Conservation (phyloP, 202 grass and related monocot genomes). For the Saccharum hybrid region DNA sequence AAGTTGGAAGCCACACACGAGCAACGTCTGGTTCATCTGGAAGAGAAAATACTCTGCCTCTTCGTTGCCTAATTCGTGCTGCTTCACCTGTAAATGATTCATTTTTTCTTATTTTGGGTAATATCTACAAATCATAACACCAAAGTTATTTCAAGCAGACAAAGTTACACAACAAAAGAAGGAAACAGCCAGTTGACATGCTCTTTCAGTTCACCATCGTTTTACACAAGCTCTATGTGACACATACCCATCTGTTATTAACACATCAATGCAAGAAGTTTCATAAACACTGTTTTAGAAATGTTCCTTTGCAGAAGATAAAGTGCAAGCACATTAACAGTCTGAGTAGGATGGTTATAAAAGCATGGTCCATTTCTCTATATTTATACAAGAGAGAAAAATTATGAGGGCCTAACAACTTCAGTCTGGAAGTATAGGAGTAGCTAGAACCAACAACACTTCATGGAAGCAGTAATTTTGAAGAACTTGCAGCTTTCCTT, state of each 20-base stretch:
- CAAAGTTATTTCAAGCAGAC: neutral
- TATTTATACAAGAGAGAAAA: neutral
- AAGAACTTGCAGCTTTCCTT: neutral
- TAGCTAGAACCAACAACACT: neutral
- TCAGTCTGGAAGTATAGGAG: neutral
- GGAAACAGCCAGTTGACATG: neutral
- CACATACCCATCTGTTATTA: neutral
- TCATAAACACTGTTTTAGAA: conserved; percentile 3
- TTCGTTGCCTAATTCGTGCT: conserved; percentile 63
- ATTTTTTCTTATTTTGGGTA: conserved; percentile 7
- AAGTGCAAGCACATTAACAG: neutral
- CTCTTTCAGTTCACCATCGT: neutral
- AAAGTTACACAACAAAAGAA: neutral
- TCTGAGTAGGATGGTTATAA: neutral
- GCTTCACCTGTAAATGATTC: conserved; percentile 70
- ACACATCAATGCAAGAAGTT: neutral
- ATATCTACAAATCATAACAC: conserved; percentile 1
- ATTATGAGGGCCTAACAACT: neutral
- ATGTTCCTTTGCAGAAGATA: neutral
- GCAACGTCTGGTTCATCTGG: conserved; percentile 69
- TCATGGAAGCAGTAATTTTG: neutral
- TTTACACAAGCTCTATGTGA: neutral
- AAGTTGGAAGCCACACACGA: conserved; percentile 81
- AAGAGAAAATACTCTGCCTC: conserved; percentile 74
- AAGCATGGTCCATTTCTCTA: neutral